These are phyloP conservation scores for Pseudoperonospora humuli DNA, from an alignment of 352 stramenopile genomes.

Conservation along the genomic window DNA sequence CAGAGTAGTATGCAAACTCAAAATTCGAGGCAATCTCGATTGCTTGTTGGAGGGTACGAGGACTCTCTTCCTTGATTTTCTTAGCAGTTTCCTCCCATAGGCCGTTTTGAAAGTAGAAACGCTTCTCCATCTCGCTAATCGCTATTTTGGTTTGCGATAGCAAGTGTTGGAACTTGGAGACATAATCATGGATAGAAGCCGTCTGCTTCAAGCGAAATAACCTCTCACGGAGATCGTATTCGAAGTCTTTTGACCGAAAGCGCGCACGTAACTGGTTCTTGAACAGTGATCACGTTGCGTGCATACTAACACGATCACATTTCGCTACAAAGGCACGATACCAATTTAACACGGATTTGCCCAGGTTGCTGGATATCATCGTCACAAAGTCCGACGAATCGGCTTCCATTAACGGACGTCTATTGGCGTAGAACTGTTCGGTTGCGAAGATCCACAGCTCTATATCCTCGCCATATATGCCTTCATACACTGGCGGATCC, in stretches of 20 bases:
- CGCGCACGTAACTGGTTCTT: background rate
- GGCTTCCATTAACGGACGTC: background rate
- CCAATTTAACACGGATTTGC: no score
- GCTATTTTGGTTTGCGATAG: no score
- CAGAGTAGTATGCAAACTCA: constrained; percentile 9
- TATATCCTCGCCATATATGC: background rate
- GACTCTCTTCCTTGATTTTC: constrained; percentile 20
- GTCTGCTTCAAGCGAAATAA: background rate
- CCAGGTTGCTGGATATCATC: no score
- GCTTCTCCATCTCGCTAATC: no score
- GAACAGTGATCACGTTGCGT: background rate
- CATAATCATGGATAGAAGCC: no score
- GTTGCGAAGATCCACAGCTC: background rate
- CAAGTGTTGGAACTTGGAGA: no score
- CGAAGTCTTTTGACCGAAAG: background rate
- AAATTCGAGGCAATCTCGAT: constrained; percentile 10
- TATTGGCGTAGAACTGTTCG: background rate
- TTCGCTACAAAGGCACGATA: background rate
- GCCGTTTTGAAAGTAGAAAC: constrained; percentile 16
- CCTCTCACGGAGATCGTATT: background rate
- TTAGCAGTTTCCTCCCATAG: constrained; percentile 7
- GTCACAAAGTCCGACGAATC: no score
- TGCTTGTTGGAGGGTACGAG: constrained; percentile 2
- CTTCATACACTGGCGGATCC: background rate
- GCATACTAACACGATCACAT: constrained; percentile 1